Evolutionary conservation across 371 early-diverging fungal genomes (phyloP), one percentile per base, ranked within the genome.

Genomic region (Syncephalastrum sp.): DNA sequence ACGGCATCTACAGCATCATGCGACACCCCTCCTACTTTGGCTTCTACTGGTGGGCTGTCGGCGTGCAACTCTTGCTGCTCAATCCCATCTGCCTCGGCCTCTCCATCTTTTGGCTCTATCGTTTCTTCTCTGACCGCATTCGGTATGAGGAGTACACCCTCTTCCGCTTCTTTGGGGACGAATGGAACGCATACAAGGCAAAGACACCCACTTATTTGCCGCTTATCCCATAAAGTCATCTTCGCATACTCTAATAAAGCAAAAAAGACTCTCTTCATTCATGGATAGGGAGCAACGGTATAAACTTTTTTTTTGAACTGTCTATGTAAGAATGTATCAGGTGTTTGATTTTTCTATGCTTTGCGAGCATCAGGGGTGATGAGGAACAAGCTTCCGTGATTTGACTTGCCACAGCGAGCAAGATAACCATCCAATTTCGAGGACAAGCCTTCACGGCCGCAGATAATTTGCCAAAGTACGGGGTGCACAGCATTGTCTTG

Each of bases 1-100:
- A 76, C 29, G 93, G 94, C 17, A 81, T 93, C 42, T 94, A 93
- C 74, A 75, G 82, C 43, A 50, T 83, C 16, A 79, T 91, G 71
- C 87, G 95, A 16, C 95, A 95, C 67, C 95, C 95, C n/a, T 85
- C 93, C 38, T 95, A 95, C 61, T 88, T 92, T 63, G 93, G 90
- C 27, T 95, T 93, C 64, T 92, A 86, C 64, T 91, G 87, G 75
- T 95, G 91, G 91, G 91, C 85, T 0, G 23, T 90, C 15, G 86
- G 88, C 15, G 79, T 85, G 1, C 93, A 93, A 64, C 48, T 88
- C 4, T 53, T 89, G 49, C 63, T 89, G 54, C 68, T 79, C 53
- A 95, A 95, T 63, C 93, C 91, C 0, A 65, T 93, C 19, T 89
- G 88, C 43, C 56, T 86, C 14, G 59, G 75, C 5, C 83, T 78